phyloP scores from a whole-genome alignment of 495 filamentous ascomycete genomes.

The Pyrenula aspistea region DNA sequence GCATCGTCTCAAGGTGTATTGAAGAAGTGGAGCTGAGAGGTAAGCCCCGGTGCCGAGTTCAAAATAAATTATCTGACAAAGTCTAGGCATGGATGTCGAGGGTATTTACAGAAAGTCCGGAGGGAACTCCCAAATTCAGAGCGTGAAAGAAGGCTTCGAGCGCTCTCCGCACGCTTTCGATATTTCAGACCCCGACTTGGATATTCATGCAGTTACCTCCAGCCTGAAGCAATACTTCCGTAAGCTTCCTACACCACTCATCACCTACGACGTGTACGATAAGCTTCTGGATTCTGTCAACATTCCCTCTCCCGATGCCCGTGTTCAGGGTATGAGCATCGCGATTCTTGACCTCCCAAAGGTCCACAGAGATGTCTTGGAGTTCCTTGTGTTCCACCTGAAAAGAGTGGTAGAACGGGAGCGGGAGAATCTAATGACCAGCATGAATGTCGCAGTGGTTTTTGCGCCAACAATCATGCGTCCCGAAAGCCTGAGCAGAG shows the following conservation, averaged over 20 bases:
- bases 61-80: slow-evolving; percentile 1
- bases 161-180: slow-evolving; percentile 64
- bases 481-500: slow-evolving; percentile 72
- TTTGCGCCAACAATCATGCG: slow-evolving; percentile 98
- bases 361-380: slow-evolving; percentile 76
- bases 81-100: slow-evolving; percentile 87
- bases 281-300: slow-evolving; percentile 62
- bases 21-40: slow-evolving; percentile 89
- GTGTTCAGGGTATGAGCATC: slow-evolving; percentile 54
- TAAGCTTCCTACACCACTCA: slow-evolving; percentile 78
- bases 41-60: slow-evolving; percentile 12
- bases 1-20: slow-evolving; percentile 86
- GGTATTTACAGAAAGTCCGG: slow-evolving; percentile 98
- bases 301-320: slow-evolving; percentile 23
- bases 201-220: slow-evolving; percentile 93
- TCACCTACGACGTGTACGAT: slow-evolving; percentile 91
- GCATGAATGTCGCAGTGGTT: slow-evolving; percentile 89
- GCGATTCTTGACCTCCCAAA: slow-evolving; percentile 66
- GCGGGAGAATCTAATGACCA: slow-evolving; percentile 83
- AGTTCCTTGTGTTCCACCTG: slow-evolving; percentile 91
- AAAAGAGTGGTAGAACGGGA: slow-evolving; percentile 75
- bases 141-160: slow-evolving; percentile 84
- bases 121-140: slow-evolving; percentile 74
- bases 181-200: slow-evolving; percentile 83
- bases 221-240: slow-evolving; percentile 97